Evolutionary conservation across 2,329 filamentous ascomycete genomes (phyloP).

Genomic region (Rutstroemia sp.): DNA sequence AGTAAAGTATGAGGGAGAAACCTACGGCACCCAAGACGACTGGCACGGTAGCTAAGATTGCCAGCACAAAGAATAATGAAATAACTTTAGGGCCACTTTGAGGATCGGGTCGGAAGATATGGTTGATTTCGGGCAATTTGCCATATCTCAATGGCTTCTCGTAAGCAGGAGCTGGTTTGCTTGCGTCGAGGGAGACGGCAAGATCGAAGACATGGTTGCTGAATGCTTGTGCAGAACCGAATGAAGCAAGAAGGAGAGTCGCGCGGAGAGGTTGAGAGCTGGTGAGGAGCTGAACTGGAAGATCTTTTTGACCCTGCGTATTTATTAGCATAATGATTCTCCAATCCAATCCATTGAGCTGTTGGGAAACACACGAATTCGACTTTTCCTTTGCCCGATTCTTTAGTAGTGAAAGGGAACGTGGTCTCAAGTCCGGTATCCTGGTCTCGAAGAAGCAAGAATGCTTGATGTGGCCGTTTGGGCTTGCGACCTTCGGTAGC

Average conservation of each 20-base stretch:
- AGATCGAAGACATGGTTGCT: constrained; percentile 68
- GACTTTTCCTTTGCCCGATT: constrained; percentile 77
- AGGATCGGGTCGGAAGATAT: constrained; percentile 78
- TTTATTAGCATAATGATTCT: constrained; percentile 16
- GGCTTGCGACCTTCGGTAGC: constrained; percentile 69
- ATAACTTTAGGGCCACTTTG: constrained; percentile 74
- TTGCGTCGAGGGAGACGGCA: constrained; percentile 55
- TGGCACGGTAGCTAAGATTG: constrained; percentile 68
- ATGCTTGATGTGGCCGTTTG: constrained; percentile 89
- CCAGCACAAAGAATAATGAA: constrained; percentile 67
- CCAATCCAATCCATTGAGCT: neutral
- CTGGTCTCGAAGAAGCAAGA: constrained; percentile 72
- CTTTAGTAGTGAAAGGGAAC: constrained; percentile 77
- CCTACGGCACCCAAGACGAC: constrained; percentile 63
- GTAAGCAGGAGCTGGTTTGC: constrained; percentile 49
- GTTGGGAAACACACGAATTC: constrained; percentile 61
- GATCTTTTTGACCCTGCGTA: constrained; percentile 73
- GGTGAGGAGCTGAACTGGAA: constrained; percentile 74
- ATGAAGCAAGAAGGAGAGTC: constrained; percentile 79
- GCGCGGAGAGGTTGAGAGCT: constrained; percentile 63
- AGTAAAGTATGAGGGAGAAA: constrained; percentile 12
- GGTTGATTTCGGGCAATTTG: constrained; percentile 77
- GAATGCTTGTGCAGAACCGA: constrained; percentile 65
- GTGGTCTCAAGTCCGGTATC: constrained; percentile 76
- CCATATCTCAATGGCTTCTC: constrained; percentile 74